phyloP scores from a whole-genome alignment of 202 grass and related monocot species.

The Eragrostis tef region DNA sequence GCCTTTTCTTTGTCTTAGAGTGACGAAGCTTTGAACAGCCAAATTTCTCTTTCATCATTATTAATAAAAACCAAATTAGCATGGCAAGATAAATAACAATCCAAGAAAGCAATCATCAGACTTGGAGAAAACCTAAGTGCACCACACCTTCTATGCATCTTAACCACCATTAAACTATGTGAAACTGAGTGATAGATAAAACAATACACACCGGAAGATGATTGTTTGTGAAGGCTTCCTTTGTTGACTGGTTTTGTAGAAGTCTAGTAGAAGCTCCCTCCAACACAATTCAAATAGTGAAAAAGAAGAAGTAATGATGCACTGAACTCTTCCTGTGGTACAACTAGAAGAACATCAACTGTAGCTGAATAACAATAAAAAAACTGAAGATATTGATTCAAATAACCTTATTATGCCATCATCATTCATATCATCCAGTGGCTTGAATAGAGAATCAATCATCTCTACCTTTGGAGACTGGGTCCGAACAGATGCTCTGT shows the following conservation, averaged over 20 bases:
- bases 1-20: background rate
- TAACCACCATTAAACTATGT: background rate
- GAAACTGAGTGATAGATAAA: constrained; percentile 12
- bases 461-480: constrained; percentile 74
- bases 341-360: constrained; percentile 34
- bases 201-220: constrained; percentile 73
- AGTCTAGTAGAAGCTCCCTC: constrained; percentile 90
- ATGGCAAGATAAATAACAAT: constrained; percentile 7
- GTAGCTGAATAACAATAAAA: constrained; percentile 26
- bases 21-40: background rate
- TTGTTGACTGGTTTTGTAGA: constrained; percentile 65
- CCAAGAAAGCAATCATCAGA: background rate
- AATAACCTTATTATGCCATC: constrained; percentile 83
- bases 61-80: constrained; percentile 1
- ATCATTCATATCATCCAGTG: constrained; percentile 64
- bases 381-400: constrained; percentile 19
- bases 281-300: constrained; percentile 20
- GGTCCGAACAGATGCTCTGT: constrained; percentile 76
- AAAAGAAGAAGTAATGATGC: background rate
- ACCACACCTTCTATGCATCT: background rate
- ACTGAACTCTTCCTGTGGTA: constrained; percentile 6
- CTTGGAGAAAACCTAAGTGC: constrained; percentile 1
- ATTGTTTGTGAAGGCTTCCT: constrained; percentile 80
- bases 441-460: constrained; percentile 85
- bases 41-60: constrained; percentile 6